phyloP scores from a whole-genome alignment of 371 early-diverging fungal species.

The Mortierella sp. region DNA sequence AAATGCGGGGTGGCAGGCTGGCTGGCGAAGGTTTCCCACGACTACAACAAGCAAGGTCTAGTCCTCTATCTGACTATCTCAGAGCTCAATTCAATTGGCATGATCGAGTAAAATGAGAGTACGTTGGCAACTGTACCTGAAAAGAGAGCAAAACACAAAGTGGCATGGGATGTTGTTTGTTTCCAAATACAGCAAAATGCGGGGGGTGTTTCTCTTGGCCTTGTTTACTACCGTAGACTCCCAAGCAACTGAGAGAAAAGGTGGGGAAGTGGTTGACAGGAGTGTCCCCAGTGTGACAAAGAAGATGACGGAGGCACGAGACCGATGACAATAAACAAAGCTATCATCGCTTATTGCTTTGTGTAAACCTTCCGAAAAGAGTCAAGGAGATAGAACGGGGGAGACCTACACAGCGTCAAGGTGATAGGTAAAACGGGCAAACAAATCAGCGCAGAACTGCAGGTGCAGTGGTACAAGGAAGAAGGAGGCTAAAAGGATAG shows the following conservation, averaged over 20 bases:
- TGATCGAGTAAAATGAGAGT: not conserved
- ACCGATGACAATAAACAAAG: not conserved
- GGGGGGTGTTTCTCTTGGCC: not conserved
- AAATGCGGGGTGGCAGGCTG: not conserved
- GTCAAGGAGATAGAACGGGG: not conserved
- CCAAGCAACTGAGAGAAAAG: not conserved
- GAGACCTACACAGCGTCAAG: not conserved
- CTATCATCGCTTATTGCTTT: not conserved
- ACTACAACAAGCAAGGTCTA: not conserved
- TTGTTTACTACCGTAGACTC: too few species aligned
- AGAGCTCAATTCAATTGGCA: not conserved
- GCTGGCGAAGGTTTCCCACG: not conserved
- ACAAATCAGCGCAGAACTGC: not conserved
- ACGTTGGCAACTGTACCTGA: not conserved
- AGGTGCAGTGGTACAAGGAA: not conserved
- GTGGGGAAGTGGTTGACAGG: not conserved
- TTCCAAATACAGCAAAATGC: conserved; percentile 9
- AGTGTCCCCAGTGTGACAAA: conserved; percentile 21
- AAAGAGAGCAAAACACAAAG: not conserved
- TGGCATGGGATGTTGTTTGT: not conserved
- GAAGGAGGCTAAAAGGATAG: not conserved
- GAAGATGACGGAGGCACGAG: not conserved
- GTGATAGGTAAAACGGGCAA: not conserved
- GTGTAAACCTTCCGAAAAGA: not conserved
- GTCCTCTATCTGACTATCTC: not conserved